Evolutionary conservation across 345 rosid genomes (phyloP), one percentile per base, ranked within the genome.

Genomic region (Citrus sinensis): DNA sequence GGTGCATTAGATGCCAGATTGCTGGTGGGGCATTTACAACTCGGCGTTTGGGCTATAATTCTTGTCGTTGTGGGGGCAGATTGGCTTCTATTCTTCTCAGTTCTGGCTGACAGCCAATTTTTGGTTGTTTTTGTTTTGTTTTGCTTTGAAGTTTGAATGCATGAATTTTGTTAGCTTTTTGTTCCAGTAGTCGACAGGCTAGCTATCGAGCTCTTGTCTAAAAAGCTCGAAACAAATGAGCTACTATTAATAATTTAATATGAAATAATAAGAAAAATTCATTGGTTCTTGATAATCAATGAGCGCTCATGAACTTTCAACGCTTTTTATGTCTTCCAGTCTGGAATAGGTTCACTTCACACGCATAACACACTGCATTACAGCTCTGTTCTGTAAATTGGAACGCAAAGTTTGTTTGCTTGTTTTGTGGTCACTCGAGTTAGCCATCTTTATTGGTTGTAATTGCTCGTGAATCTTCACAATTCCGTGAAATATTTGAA

Each of bases 331-430:
- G 4, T 42, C 59, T 63, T 75, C 70, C 70, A 75, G 70, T 29
- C 78, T 75, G 78, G 60, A 70, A 75, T 5, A 42, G 5, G 34
- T 27, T 61, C 59, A 74, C 51, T 11, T 46, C 51, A 46, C 51
- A 1, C 25, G 42, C 42, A 74, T 24, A 56, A 29, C 11, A 3
- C 51, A 60, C 27, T 24, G 29, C 56, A 14, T 46, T 46, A 46
- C 51, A 46, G 51, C 51, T 46, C 51, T 46, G 17, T 46, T 46
- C 17, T 46, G 51, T 63, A 2, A 63, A 63, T 63, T 10, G 17
- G 66, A 27, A 6, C 1, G 0, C 19, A 9, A 32, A 30, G 68
- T 64, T 64, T 13, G 67, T 63, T 29, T 32, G 16, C 30, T 27
- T 63, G 71, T 67, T 39, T 22, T 39, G 0, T 20, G 54, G 9